Evolutionary conservation across 164 flowering plant species (phyloP).

Genomic region (Liquidambar formosana): DNA sequence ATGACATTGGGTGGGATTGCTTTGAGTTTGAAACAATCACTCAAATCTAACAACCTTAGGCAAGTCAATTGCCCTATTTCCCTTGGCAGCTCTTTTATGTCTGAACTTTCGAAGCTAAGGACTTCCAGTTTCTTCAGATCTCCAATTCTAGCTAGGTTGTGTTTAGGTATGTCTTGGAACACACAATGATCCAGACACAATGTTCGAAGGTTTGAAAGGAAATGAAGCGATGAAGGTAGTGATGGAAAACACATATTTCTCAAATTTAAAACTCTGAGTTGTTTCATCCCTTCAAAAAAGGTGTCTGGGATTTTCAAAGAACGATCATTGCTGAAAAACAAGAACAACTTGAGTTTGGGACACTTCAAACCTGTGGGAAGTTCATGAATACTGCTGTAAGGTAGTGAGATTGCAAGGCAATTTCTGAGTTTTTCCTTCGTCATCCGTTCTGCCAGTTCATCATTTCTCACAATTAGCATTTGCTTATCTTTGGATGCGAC

Average conservation of each 20-base stretch:
- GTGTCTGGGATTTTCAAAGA: neutral
- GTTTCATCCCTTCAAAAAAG: neutral
- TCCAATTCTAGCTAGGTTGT: neutral
- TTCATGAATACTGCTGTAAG: neutral
- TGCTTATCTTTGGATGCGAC: neutral
- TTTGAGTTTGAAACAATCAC: neutral
- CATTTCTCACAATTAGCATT: neutral
- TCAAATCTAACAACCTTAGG: neutral
- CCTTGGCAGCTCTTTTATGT: neutral
- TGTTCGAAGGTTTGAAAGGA: neutral
- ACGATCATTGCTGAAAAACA: too few relatives aligned
- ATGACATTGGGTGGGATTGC: neutral
- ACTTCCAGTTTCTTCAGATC: neutral
- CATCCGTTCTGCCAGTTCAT: neutral
- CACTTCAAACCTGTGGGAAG: neutral
- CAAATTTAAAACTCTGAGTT: neutral
- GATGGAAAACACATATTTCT: neutral
- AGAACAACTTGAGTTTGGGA: neutral
- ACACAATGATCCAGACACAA: neutral
- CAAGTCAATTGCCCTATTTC: neutral
- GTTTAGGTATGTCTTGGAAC: neutral
- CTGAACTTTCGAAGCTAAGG: neutral
- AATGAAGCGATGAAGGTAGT: neutral
- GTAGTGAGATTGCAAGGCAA: too few relatives aligned
- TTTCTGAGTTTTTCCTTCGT: neutral